Evolutionary conservation across 2,329 filamentous ascomycete species (phyloP), one percentile per base, ranked within the genome.

Genomic region (Diplodia scrobiculata): DNA sequence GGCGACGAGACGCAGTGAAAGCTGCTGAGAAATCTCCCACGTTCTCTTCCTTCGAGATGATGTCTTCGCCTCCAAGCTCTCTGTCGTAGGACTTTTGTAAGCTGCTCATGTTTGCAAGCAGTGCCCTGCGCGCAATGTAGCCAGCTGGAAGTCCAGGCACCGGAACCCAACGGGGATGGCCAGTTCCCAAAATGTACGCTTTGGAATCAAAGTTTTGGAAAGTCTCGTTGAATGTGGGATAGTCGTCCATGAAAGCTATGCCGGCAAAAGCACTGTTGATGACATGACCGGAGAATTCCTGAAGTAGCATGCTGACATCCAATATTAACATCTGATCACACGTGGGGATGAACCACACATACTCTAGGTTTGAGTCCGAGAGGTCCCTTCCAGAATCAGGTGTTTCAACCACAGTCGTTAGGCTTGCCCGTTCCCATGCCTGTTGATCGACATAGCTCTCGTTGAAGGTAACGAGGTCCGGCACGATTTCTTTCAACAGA

Each of bases 371-470:
- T 13, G 81, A 79, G 69, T 88, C 85, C 14, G 82, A 84, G 63
- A 83, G 78, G 19, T 50, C 53, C 32, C 77, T 74, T 17, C 76
- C 76, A 5, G 73, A 77, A n/a, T 75, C 73, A 1, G 76, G 72
- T 41, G 75, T 69, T 17, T 82, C 81, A 3, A 78, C 72, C 10
- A 80, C 70, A 2, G 71, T 71, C 1, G 84, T 77, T 25, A 83
- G 73, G 2, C 76, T 75, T 1, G 84, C 80, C 38, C 85, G 82
- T 72, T 90, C 87, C 87, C 87, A 89, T 1, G 79, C 78, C 70
- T 82, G 81, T 68, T 88, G 85, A 71, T 90, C 87, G 27, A 89
- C 84, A 2, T 82, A 77, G 19, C 85, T 87, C 7, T 81, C 78
- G 45, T 81, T 82, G 70, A 87, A 88, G 0, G 85, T 86, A 47